Evolutionary conservation across 768 basidiomycete genomes (phyloP).

Genomic region (Macrolepiota fuliginosa): DNA sequence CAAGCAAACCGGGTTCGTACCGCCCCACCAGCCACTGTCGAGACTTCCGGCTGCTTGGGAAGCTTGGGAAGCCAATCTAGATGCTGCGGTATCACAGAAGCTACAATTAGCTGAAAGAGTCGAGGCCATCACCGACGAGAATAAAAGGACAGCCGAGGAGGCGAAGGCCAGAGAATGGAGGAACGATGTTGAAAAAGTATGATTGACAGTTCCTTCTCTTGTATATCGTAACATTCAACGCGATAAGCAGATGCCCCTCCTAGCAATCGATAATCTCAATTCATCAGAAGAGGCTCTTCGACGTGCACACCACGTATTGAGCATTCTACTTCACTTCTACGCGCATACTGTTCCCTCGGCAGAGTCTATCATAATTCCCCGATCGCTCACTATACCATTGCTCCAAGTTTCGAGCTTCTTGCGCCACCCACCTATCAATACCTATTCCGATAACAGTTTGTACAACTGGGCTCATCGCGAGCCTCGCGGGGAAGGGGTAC

Average conservation of each 20-base stretch:
- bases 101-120: slow-evolving; percentile 60
- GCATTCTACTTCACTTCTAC: slow-evolving; percentile 77
- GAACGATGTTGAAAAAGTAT: slow-evolving; percentile 42
- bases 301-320: slow-evolving; percentile 71
- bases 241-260: slow-evolving; percentile 45
- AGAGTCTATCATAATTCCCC: slow-evolving; percentile 61
- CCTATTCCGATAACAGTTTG: slow-evolving; percentile 88
- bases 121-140: slow-evolving; percentile 32
- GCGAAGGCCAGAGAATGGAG: slow-evolving; percentile 52
- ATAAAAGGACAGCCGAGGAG: slow-evolving; percentile 3
- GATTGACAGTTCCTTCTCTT: slow-evolving; percentile 8
- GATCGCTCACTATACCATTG: slow-evolving; percentile 71
- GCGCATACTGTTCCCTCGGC: slow-evolving; percentile 58
- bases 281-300: slow-evolving; percentile 58
- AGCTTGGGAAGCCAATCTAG: slow-evolving; percentile 65
- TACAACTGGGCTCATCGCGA: slow-evolving; percentile 69
- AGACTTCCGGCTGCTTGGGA: slow-evolving; percentile 65
- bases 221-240: background rate
- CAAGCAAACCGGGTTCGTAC: slow-evolving; percentile 89
- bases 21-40: slow-evolving; percentile 63
- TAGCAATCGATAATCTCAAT: slow-evolving; percentile 41
- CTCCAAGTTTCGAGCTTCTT: slow-evolving; percentile 66
- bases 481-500: slow-evolving; percentile 23
- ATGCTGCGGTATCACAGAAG: slow-evolving; percentile 40
- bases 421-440: slow-evolving; percentile 82